Percentiles rank a stretch among this genome's conserved stretches.
Evolutionary conservation across 495 filamentous ascomycete genomes (phyloP).

Genomic region (Daldinia decipiens): DNA sequence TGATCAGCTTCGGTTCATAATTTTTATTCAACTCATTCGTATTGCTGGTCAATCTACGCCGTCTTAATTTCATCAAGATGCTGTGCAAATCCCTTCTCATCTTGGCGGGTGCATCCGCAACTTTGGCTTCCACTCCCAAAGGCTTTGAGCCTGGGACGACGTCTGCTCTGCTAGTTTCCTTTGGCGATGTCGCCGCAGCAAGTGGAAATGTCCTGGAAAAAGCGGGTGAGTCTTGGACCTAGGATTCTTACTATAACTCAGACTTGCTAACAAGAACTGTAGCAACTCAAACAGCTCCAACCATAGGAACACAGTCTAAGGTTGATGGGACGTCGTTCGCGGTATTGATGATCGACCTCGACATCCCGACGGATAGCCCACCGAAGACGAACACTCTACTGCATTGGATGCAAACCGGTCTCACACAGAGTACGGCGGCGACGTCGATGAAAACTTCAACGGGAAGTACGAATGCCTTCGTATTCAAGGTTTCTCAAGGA

Average conservation of each 20-base stretch:
- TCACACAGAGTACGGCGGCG: constrained; percentile 48
- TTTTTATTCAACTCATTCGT: constrained; percentile 16
- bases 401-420: constrained; percentile 57
- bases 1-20: constrained; percentile 10
- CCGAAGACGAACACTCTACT: constrained; percentile 52
- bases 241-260: neutral
- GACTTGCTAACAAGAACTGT: constrained; percentile 9
- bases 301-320: constrained; percentile 49
- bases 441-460: constrained; percentile 45
- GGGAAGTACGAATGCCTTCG: constrained; percentile 47
- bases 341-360: constrained; percentile 56
- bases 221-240: constrained; percentile 40
- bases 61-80: constrained; percentile 45
- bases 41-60: constrained; percentile 42
- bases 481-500: constrained; percentile 46
- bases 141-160: constrained; percentile 51
- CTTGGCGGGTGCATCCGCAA: constrained; percentile 45
- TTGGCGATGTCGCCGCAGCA: constrained; percentile 41
- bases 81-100: constrained; percentile 45
- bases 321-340: constrained; percentile 48
- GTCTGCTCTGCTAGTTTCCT: constrained; percentile 52
- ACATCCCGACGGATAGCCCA: constrained; percentile 55
- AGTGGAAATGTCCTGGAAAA: constrained; percentile 51
- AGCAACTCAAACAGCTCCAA: constrained; percentile 43
- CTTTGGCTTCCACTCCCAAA: constrained; percentile 50